Evolutionary conservation across 176 grass and related monocot species (phyloP).

Genomic region (Avena eriantha): DNA sequence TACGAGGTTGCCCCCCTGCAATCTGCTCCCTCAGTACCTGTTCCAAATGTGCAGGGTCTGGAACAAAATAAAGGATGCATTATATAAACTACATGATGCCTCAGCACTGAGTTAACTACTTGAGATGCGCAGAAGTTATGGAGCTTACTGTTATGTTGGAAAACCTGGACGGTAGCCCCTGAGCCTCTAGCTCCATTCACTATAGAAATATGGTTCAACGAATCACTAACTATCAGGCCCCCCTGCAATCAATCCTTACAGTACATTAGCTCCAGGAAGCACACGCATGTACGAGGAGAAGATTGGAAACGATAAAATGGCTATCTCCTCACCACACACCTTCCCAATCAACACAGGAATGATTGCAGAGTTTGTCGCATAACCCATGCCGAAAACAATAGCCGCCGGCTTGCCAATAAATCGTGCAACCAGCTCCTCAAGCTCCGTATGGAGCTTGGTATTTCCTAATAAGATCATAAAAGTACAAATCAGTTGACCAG

Average conservation of each 20-base stretch:
- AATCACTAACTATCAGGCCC: slow-evolving; percentile 85
- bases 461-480: slow-evolving; percentile 60
- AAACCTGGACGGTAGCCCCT: slow-evolving; percentile 75
- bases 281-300: background rate
- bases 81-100: background rate
- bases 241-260: slow-evolving; percentile 56
- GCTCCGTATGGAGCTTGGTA: slow-evolving; percentile 75
- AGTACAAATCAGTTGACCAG: background rate
- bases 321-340: slow-evolving; percentile 36
- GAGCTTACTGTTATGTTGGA: slow-evolving; percentile 66
- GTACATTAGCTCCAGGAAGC: slow-evolving; percentile 24
- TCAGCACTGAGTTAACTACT: background rate
- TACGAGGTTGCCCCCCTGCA: slow-evolving; percentile 71
- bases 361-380: slow-evolving; percentile 84
- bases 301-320: background rate
- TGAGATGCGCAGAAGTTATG: background rate
- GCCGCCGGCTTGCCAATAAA: slow-evolving; percentile 85
- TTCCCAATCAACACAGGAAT: slow-evolving; percentile 81
- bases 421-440: slow-evolving; percentile 74
- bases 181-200: slow-evolving; percentile 89
- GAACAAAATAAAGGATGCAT: slow-evolving; percentile 19
- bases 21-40: slow-evolving; percentile 86
- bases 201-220: slow-evolving; percentile 94
- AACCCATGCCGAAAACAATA: slow-evolving; percentile 92
- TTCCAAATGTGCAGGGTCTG: slow-evolving; percentile 84